Percentiles rank a stretch among this genome's conserved stretches.
These are phyloP conservation scores for Rhinocladiella mackenziei DNA, from an alignment of 2,329 filamentous ascomycete species.

Conservation along the genomic window DNA sequence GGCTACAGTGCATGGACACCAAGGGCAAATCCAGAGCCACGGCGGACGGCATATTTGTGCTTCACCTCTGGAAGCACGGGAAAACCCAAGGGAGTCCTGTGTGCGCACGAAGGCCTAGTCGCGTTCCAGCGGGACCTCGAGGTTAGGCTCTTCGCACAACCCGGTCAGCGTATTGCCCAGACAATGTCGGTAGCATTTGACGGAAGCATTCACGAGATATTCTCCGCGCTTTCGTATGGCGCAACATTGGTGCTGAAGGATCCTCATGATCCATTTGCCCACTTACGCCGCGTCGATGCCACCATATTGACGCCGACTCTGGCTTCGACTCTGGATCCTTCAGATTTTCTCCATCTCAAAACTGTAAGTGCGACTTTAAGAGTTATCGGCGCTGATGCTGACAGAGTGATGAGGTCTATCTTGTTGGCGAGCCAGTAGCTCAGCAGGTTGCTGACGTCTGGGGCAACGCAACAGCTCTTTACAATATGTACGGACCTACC, in stretches of 20 bases:
- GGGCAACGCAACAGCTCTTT: conserved; percentile 32
- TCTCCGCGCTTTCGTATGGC: conserved; percentile 41
- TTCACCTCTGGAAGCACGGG: conserved; percentile 48
- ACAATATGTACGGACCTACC: conserved; percentile 47
- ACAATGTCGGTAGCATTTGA: conserved; percentile 45
- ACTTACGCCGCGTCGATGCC: conserved; percentile 33
- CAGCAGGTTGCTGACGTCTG: conserved; percentile 36
- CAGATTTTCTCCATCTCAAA: conserved; percentile 34
- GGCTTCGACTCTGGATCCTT: conserved; percentile 33
- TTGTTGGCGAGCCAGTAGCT: conserved; percentile 40
- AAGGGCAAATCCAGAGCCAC: conserved; percentile 3
- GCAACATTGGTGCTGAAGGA: conserved; percentile 37
- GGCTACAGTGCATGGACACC: neutral
- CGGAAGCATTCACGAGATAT: conserved; percentile 43
- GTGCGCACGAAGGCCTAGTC: conserved; percentile 36
- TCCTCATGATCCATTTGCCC: conserved; percentile 30
- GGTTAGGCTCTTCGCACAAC: conserved; percentile 35
- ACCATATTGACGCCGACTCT: conserved; percentile 42
- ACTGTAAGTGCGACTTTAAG: conserved; percentile 5
- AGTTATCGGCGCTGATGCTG: too few species aligned
- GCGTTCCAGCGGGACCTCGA: conserved; percentile 36
- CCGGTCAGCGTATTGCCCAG: conserved; percentile 38
- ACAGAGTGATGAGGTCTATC: too few species aligned
- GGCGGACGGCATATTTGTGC: conserved; percentile 37
- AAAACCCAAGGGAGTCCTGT: conserved; percentile 42